A percentile compares a stretch with the other conserved stretches of the same genome.
These are phyloP conservation scores for Pseudevernia furfuracea DNA, from an alignment of 495 filamentous ascomycete species.

Conservation along the genomic window DNA sequence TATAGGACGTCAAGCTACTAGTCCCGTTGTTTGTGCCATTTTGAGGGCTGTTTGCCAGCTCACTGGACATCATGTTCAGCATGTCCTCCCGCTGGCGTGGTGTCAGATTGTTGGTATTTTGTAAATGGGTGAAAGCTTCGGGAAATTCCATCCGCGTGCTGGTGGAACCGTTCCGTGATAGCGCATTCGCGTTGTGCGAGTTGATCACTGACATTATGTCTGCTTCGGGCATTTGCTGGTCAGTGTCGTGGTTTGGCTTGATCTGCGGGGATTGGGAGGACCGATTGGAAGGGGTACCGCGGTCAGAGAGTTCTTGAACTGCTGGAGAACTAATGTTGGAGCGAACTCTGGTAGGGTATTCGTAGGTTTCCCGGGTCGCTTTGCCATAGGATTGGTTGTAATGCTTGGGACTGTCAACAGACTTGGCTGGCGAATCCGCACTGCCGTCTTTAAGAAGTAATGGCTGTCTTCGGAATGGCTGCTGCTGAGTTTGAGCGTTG, in stretches of 20 bases:
- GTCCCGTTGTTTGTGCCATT: conserved; percentile 36
- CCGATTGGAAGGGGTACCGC: conserved; percentile 16
- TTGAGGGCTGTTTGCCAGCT: conserved; percentile 27
- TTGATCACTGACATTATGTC: conserved; percentile 87
- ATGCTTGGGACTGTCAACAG: conserved; percentile 10
- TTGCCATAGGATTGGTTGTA: conserved; percentile 3
- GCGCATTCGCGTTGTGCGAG: conserved; percentile 56
- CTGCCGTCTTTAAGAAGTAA: conserved; percentile 40
- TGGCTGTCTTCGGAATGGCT: conserved; percentile 43
- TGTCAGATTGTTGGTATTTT: conserved; percentile 61
- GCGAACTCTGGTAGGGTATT: not conserved
- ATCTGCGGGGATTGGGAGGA: conserved; percentile 25
- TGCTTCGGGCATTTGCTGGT: conserved; percentile 43
- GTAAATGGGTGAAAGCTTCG: conserved; percentile 61
- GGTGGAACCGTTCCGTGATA: conserved; percentile 41
- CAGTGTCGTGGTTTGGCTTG: conserved; percentile 23
- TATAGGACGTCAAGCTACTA: conserved; percentile 55
- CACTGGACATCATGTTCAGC: conserved; percentile 68
- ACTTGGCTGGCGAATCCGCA: conserved; percentile 11
- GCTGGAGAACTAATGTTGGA: conserved; percentile 20
- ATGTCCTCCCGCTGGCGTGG: conserved; percentile 70
- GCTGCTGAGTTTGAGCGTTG: conserved; percentile 27
- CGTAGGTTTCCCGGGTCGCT: not conserved
- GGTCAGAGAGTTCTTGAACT: conserved; percentile 34
- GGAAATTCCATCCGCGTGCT: conserved; percentile 56